Conservation (phyloP, 2,329 filamentous ascomycete genomes). For the Phaeomoniella chlamydospora region DNA sequence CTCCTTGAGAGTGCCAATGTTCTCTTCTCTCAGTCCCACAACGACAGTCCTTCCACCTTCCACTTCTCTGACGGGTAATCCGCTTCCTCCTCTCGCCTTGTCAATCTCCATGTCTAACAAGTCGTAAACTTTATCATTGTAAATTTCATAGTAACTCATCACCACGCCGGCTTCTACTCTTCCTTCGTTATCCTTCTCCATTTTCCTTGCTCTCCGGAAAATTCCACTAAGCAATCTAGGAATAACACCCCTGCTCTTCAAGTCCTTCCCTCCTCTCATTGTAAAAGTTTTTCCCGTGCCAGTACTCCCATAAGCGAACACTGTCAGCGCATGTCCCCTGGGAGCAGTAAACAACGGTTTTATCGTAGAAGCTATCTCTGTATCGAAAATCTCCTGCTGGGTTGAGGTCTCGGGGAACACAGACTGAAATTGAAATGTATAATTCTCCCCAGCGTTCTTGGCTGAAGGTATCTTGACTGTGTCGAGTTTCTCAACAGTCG, state of each 20-base stretch:
- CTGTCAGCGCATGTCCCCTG: slow-evolving; percentile 70
- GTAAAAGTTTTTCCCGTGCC: slow-evolving; percentile 93
- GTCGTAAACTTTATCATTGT: slow-evolving; percentile 91
- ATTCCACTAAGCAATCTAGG: slow-evolving; percentile 73
- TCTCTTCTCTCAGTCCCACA: slow-evolving; percentile 68
- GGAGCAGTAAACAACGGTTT: slow-evolving; percentile 61
- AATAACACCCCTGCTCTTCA: slow-evolving; percentile 78
- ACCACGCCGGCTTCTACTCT: slow-evolving; percentile 57
- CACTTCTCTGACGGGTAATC: slow-evolving; percentile 61
- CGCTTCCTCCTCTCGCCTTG: slow-evolving; percentile 71
- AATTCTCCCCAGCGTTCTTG: slow-evolving; percentile 81
- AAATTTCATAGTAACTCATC: slow-evolving; percentile 91
- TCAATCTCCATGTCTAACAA: slow-evolving; percentile 61
- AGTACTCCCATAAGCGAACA: slow-evolving; percentile 88
- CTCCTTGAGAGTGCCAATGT: slow-evolving; percentile 73
- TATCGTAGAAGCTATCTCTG: slow-evolving; percentile 78
- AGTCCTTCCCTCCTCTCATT: slow-evolving; percentile 78
- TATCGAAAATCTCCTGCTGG: slow-evolving; percentile 78
- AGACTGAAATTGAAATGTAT: slow-evolving; percentile 86
- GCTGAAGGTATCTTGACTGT: slow-evolving; percentile 84
- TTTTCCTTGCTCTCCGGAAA: slow-evolving; percentile 73
- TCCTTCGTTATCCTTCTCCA: slow-evolving; percentile 62
- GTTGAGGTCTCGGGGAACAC: slow-evolving; percentile 71
- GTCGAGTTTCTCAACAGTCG: slow-evolving; percentile 36
- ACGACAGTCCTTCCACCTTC: slow-evolving; percentile 79